Evolutionary conservation across 768 basidiomycete species (phyloP).

Genomic region (Boletus bicolor): DNA sequence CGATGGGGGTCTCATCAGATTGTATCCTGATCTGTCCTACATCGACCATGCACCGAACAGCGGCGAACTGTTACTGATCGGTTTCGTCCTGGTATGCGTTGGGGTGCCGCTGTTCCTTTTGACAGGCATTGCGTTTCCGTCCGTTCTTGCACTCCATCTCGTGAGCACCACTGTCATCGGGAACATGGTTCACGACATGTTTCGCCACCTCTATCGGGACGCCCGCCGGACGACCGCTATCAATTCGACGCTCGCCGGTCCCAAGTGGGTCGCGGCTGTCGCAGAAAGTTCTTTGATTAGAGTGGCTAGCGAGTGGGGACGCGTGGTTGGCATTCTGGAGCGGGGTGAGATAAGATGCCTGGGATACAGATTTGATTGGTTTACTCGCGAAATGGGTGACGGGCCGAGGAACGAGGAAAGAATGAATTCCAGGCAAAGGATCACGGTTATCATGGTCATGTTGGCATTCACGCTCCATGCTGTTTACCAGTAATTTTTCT

Average conservation of each 20-base stretch:
- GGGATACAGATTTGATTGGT: conserved; percentile 55
- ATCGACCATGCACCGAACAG: conserved; percentile 46
- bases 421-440: conserved; percentile 37
- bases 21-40: conserved; percentile 48
- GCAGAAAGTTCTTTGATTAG: conserved; percentile 50
- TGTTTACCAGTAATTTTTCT: neutral
- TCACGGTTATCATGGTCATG: conserved; percentile 17
- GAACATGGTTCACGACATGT: conserved; percentile 48
- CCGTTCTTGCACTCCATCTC: conserved; percentile 21
- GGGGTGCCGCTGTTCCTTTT: conserved; percentile 19
- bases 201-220: conserved; percentile 46
- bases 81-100: conserved; percentile 8
- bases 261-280: conserved; percentile 41
- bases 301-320: conserved; percentile 49
- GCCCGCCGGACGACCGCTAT: conserved; percentile 31
- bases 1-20: conserved; percentile 48
- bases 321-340: conserved; percentile 42
- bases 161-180: conserved; percentile 32
- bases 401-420: conserved; percentile 45
- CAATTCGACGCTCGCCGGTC: conserved; percentile 34
- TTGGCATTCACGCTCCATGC: conserved; percentile 1
- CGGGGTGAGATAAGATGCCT: conserved; percentile 40
- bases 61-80: conserved; percentile 41
- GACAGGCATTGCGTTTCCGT: conserved; percentile 7
- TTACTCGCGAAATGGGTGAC: conserved; percentile 38